phyloP scores from a whole-genome alignment of 208 protist genomes.

The Leptomonas seymouri region DNA sequence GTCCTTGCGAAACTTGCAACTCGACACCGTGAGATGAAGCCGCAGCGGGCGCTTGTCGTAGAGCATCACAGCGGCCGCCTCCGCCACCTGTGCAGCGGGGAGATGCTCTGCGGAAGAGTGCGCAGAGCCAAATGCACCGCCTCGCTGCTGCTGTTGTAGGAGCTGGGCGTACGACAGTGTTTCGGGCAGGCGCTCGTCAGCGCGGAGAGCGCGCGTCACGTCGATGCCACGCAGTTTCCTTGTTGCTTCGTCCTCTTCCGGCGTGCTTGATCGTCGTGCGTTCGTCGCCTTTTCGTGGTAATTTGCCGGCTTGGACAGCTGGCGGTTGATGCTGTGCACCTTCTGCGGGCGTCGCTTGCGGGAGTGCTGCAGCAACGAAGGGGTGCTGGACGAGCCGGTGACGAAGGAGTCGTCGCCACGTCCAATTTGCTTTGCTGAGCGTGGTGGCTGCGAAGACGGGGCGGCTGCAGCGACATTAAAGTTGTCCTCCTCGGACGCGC shows the following conservation, averaged over 20 bases:
- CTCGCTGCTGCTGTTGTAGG: conserved; percentile 23
- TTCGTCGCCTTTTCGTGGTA: conserved; percentile 36
- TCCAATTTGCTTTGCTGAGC: conserved; percentile 14
- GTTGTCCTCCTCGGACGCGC: conserved; percentile 2
- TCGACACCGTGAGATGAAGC: conserved; percentile 33
- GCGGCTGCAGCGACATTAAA: background rate
- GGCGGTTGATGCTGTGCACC: conserved; percentile 65
- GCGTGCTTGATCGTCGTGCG: conserved; percentile 19
- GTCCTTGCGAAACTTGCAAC: conserved; percentile 55
- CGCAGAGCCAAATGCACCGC: too few species aligned
- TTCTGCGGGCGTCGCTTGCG: conserved; percentile 16
- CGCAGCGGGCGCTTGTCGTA: conserved; percentile 42
- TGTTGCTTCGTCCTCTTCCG: conserved; percentile 82
- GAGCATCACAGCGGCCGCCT: conserved; percentile 39
- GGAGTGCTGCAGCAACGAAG: conserved; percentile 5
- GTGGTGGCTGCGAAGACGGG: background rate
- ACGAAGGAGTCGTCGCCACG: conserved; percentile 4
- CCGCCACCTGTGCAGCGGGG: conserved; percentile 11
- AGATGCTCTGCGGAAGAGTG: conserved; percentile 7
- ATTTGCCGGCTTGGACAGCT: conserved; percentile 56
- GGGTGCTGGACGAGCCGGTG: background rate
- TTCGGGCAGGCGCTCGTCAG: conserved; percentile 68
- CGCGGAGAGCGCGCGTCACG: conserved; percentile 65
- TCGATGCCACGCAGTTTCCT: conserved; percentile 75
- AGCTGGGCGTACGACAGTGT: conserved; percentile 60